These are phyloP conservation scores for Hypomyces rosellus DNA, from an alignment of 2,329 filamentous ascomycete species.

Conservation along the genomic window DNA sequence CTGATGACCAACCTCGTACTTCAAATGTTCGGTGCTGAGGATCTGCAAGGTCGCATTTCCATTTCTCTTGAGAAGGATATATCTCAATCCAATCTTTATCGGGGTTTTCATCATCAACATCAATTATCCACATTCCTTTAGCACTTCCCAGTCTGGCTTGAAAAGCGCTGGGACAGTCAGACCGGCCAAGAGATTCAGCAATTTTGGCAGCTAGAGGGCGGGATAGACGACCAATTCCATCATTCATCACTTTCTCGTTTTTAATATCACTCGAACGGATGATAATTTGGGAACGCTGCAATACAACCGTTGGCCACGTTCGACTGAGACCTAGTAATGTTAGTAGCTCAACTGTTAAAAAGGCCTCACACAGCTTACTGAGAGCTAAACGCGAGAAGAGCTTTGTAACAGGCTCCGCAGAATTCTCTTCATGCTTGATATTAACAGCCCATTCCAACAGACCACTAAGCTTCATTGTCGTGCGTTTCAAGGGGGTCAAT, in stretches of 20 bases:
- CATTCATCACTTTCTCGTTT: conserved; percentile 51
- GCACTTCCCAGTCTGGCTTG: conserved; percentile 67
- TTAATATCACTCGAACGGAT: conserved; percentile 31
- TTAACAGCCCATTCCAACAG: conserved; percentile 50
- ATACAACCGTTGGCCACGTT: conserved; percentile 39
- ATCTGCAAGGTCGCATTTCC: conserved; percentile 45
- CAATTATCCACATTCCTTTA: conserved; percentile 70
- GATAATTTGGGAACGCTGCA: conserved; percentile 42
- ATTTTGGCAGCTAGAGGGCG: conserved; percentile 49
- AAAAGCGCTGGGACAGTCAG: conserved; percentile 54
- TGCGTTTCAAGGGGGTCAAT: conserved; percentile 17
- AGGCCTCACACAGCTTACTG: conserved; percentile 30
- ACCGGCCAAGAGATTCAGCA: conserved; percentile 42
- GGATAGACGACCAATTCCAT: conserved; percentile 63
- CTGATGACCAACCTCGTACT: conserved; percentile 38
- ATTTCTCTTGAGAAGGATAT: conserved; percentile 63
- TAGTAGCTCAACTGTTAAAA: not conserved
- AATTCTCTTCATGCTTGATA: conserved; percentile 33
- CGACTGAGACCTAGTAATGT: conserved; percentile 42
- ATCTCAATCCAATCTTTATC: conserved; percentile 59
- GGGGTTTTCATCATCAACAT: conserved; percentile 37
- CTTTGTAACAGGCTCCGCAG: conserved; percentile 44
- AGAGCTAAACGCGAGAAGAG: conserved; percentile 52
- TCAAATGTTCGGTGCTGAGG: conserved; percentile 58
- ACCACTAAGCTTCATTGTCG: conserved; percentile 29